Conservation (phyloP, 2,329 filamentous ascomycete species). For the Xylariaceae sp. region DNA sequence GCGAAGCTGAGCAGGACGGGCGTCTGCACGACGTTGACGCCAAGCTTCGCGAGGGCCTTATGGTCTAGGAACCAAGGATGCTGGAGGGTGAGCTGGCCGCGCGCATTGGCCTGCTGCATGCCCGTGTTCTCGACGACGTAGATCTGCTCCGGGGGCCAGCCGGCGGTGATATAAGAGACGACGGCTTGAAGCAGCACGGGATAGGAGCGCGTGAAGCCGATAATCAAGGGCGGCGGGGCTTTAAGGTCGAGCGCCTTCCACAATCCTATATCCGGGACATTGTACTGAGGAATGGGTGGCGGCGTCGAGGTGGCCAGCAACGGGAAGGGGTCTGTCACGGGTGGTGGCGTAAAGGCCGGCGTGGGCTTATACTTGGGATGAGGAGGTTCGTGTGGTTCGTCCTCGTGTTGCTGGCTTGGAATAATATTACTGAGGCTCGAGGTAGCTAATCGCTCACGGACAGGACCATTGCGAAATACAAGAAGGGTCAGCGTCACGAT, state of each 20-base stretch:
- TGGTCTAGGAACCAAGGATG: slow-evolving; percentile 57
- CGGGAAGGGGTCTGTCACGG: slow-evolving; percentile 39
- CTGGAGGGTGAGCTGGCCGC: slow-evolving; percentile 42
- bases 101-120: slow-evolving; percentile 48
- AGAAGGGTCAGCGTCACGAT: slow-evolving; percentile 12
- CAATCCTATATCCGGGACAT: slow-evolving; percentile 33
- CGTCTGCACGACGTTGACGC: slow-evolving; percentile 46
- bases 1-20: slow-evolving; percentile 50
- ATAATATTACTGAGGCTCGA: too few relatives aligned
- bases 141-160: slow-evolving; percentile 54
- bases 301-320: slow-evolving; percentile 29
- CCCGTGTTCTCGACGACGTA: slow-evolving; percentile 58
- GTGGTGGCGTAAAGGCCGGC: slow-evolving; percentile 31
- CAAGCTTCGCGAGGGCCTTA: slow-evolving; percentile 42
- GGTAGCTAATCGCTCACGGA: not conserved
- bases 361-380: slow-evolving; percentile 29
- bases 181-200: slow-evolving; percentile 52
- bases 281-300: slow-evolving; percentile 42
- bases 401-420: too few relatives aligned
- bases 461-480: slow-evolving; percentile 7
- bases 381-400: slow-evolving; percentile 4
- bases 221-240: slow-evolving; percentile 46
- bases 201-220: slow-evolving; percentile 56
- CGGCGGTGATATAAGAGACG: slow-evolving; percentile 53
- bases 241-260: slow-evolving; percentile 35